These are phyloP conservation scores for Trichoderma breve DNA, from an alignment of 2,329 filamentous ascomycete genomes.

Conservation along the genomic window DNA sequence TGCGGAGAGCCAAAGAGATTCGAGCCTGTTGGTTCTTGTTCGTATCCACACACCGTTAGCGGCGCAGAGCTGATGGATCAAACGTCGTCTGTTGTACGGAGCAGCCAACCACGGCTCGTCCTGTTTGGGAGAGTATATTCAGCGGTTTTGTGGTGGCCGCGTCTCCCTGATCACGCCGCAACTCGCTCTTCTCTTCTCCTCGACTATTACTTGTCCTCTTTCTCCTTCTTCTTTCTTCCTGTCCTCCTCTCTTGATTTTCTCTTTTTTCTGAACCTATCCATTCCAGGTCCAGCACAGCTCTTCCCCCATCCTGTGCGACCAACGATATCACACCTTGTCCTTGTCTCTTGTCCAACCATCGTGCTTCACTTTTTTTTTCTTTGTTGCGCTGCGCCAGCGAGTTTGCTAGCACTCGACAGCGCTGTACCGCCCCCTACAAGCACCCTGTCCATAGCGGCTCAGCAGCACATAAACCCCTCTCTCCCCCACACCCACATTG, in stretches of 20 bases:
- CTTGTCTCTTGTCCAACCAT: neutral
- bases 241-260: neutral
- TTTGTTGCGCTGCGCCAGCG: neutral
- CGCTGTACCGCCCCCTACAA: neutral
- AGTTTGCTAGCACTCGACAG: neutral
- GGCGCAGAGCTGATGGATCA: neutral
- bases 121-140: neutral
- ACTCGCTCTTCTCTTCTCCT: neutral
- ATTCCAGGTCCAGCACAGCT: neutral
- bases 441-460: conserved; percentile 4
- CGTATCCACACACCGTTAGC: conserved; percentile 12
- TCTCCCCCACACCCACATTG: conserved; percentile 3
- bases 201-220: neutral
- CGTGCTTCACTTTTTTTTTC: neutral
- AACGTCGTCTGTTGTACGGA: neutral
- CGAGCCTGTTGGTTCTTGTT: neutral
- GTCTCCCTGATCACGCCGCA: conserved; percentile 3
- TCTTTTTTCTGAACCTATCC: neutral
- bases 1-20: neutral
- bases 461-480: conserved; percentile 13
- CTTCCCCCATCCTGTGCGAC: neutral
- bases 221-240: neutral
- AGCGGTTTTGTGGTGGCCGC: neutral
- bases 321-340: neutral
- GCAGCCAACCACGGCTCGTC: conserved; percentile 7